phyloP scores from a whole-genome alignment of 1,284 basidiomycete species.

The Microbotryum violaceum region DNA sequence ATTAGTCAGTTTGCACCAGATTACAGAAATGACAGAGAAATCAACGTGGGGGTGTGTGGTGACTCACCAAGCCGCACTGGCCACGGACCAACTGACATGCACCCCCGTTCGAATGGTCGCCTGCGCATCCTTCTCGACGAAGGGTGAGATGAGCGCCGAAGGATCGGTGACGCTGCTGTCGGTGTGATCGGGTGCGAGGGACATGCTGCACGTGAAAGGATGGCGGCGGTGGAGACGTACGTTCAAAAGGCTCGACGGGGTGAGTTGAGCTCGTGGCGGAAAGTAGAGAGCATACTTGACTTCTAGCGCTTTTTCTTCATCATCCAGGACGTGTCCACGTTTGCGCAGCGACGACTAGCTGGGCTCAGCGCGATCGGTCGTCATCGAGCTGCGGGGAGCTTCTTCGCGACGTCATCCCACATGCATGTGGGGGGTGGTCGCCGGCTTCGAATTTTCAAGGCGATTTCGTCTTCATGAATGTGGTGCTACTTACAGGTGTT shows the following conservation, averaged over 20 bases:
- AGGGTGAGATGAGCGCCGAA: background rate
- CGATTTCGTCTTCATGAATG: too few species aligned
- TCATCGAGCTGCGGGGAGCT: too few species aligned
- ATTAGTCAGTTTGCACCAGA: too few species aligned
- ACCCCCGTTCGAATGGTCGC: background rate
- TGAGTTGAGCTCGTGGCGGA: background rate
- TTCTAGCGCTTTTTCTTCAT: background rate
- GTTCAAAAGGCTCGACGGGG: background rate
- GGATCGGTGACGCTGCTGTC: conserved; percentile 38
- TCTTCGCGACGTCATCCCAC: too few species aligned
- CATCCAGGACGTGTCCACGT: background rate
- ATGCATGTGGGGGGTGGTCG: too few species aligned
- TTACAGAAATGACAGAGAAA: too few species aligned
- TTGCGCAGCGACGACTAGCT: background rate
- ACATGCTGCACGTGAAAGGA: background rate
- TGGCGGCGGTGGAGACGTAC: background rate
- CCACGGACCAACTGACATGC: conserved; percentile 8
- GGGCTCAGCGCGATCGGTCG: too few species aligned
- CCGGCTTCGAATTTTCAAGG: too few species aligned
- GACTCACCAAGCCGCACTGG: conserved; percentile 14
- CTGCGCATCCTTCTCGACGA: conserved; percentile 10
- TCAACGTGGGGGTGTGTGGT: too few species aligned
- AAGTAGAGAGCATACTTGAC: background rate
- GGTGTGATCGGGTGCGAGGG: conserved; percentile 2
- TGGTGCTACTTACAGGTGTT: too few species aligned